Base-by-base conservation (phyloP, 257 asterid genomes). In the Thymus mandschuricus region DNA sequence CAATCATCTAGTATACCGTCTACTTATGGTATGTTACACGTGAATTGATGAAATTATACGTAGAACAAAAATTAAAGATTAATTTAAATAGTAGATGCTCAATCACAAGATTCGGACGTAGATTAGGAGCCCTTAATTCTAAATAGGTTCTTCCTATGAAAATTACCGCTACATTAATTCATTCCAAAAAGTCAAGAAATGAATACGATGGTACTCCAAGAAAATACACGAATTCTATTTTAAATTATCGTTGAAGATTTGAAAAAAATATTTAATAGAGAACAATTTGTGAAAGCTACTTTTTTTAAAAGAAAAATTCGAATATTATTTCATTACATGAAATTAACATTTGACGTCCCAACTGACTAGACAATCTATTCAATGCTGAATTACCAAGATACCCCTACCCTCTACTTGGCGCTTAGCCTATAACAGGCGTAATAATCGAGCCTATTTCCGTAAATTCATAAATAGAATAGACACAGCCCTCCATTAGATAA, bases 401-500 rank as follows among this genome's bases (percentile, higher is more conserved):
- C 1, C 85, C 83, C 75, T 57, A 60, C 6, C 9, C 6, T n/a
- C 71, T 3, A 21, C 15, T 1, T 28, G 35, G 21, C 21, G 21
- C 21, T 21, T 21, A 15, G 2, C 49, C 49, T 33, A 8, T 6
- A 70, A 33, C 34, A 3, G 9, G 1, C 69, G 15, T 29, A 10
- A 35, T 1, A 11, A 0, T 44, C 3, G 0, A 0, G 77, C 44
- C 6, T 12, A 48, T 55, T 76, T 79, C 12, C 3, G 83, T 85
- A 73, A 78, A 2, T 59, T 1, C 33, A 0, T n/a, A 21, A 21
- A 21, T 3, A 38, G 8, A 34, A 64, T 34, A 34, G 38, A 34
- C 38, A 34, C 38, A 3, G 38, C 4, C 38, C 38, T 34, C 4
- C 38, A 34, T 60, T 79, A 48, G 84, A 79, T 84, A 81, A 86